Base-by-base conservation (phyloP, 2,329 filamentous ascomycete genomes). In the Neonectria hederae region DNA sequence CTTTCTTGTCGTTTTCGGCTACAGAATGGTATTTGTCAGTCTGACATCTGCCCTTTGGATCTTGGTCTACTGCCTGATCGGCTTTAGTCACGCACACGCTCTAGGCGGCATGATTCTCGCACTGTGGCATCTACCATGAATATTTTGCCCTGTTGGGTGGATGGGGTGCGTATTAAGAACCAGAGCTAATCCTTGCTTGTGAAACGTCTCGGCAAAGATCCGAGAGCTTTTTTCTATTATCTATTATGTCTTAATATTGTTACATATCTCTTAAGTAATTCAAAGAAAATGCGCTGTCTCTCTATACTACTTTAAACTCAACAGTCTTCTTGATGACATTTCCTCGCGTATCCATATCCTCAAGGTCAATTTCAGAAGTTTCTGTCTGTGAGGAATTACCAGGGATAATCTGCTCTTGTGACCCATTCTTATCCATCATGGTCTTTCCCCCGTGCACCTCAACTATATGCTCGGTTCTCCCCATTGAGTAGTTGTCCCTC, bases 81-180 rank as follows among this genome's bases (percentile, higher is more conserved):
- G 72, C 0, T 73, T 65, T 48, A 72, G 13, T 13, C 49, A 64
- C 7, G 35, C 42, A 17, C 69, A 74, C 46, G 71, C 72, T 1
- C 59, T 74, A 3, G 72, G 68, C 2, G 55, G 38, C n/a, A 72
- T 75, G 73, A 55, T 75, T 32, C 68, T 75, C 19, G 71, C 72
- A 2, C 72, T 0, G 48, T 75, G 22, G 73, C 63, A 19, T 66
- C 70, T 1, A 68, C 71, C 17, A 74, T 75, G 68, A 75, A 75
- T 28, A 66, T 72, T 0, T 62, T 75, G 48, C 73, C 73, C n/a
- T n/a, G n/a, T n/a, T n/a, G n/a, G n/a, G n/a, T n/a, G n/a, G n/a
- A n/a, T n/a, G n/a, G n/a, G n/a, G n/a, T n/a, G n/a, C n/a, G n/a
- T n/a, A n/a, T n/a, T n/a, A n/a, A n/a, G n/a, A n/a, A n/a, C n/a